Conservation (phyloP, 163 green algal genomes). For the Chlamydomonas reinhardtii region DNA sequence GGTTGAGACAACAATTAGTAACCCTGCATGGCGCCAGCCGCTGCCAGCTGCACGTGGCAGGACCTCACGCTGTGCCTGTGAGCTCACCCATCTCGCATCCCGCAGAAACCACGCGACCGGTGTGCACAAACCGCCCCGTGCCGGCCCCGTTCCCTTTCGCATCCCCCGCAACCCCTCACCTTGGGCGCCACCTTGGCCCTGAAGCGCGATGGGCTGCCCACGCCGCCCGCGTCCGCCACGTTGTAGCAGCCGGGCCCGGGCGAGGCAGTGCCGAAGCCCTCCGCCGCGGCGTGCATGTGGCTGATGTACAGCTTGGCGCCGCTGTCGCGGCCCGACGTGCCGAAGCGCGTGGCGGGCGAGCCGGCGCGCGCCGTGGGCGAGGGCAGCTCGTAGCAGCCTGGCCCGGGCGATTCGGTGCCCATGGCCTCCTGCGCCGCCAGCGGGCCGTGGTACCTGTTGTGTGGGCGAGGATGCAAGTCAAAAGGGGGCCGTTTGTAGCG, state of each 20-base stretch:
- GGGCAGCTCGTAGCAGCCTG: slow-evolving; percentile 30
- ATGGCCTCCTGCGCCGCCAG: slow-evolving; percentile 33
- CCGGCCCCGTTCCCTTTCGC: too few species aligned
- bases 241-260: slow-evolving; percentile 40
- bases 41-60: too few species aligned
- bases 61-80: too few species aligned
- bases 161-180: background rate
- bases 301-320: slow-evolving; percentile 44
- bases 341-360: slow-evolving; percentile 9
- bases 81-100: too few species aligned
- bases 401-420: slow-evolving; percentile 30
- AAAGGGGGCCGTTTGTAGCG: too few species aligned
- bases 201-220: background rate
- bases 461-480: too few species aligned
- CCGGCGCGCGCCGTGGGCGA: background rate
- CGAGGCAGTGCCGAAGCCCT: slow-evolving; percentile 27
- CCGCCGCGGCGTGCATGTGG: slow-evolving; percentile 23
- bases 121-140: too few species aligned
- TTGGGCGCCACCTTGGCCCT: slow-evolving; percentile 25
- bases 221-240: slow-evolving; percentile 4
- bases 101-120: too few species aligned
- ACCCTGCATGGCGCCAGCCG: too few species aligned
- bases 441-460: slow-evolving; percentile 29
- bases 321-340: slow-evolving; percentile 8
- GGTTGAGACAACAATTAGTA: too few species aligned